Evolutionary conservation across 495 filamentous ascomycete genomes (phyloP).

Genomic region (Penicillium argentinense): DNA sequence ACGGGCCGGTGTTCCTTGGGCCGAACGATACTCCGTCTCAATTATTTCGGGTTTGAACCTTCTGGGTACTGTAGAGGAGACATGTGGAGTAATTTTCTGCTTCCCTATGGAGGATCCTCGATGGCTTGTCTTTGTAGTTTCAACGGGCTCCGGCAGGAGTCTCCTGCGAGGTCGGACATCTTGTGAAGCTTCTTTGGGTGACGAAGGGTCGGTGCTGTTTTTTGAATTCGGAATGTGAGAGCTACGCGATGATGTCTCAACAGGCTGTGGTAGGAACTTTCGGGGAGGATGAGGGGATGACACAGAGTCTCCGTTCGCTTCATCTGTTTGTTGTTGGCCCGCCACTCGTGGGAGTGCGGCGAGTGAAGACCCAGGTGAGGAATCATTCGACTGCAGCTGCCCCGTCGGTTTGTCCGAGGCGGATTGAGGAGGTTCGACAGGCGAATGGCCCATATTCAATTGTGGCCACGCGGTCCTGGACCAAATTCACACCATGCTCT

Average conservation of each 20-base stretch:
- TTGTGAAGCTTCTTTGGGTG: conserved; percentile 9
- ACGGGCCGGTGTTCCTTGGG: conserved; percentile 31
- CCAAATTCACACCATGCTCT: conserved; percentile 2
- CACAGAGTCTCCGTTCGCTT: background rate
- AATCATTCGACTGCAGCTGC: background rate
- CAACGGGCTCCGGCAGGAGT: conserved; percentile 30
- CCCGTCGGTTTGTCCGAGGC: background rate
- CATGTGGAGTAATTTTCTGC: conserved; percentile 10
- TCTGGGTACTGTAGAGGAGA: conserved; percentile 24
- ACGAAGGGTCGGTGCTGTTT: background rate
- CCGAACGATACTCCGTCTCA: conserved; percentile 54
- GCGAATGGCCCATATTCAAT: conserved; percentile 8
- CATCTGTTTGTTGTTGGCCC: background rate
- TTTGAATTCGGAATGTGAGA: conserved; percentile 40
- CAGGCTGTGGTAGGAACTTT: conserved; percentile 58
- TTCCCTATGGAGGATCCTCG: conserved; percentile 7
- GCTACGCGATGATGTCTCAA: conserved; percentile 64
- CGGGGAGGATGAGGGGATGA: conserved; percentile 5
- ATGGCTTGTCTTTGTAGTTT: conserved; percentile 27
- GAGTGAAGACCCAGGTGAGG: no score
- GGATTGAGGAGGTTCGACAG: no score
- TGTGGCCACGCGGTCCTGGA: background rate
- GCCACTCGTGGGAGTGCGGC: no score
- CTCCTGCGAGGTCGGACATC: conserved; percentile 8
- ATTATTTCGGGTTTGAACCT: conserved; percentile 60